A percentile compares a stretch with the other conserved stretches of the same genome.
Evolutionary conservation across 495 filamentous ascomycete genomes (phyloP).

Genomic region (Xylaria curta): DNA sequence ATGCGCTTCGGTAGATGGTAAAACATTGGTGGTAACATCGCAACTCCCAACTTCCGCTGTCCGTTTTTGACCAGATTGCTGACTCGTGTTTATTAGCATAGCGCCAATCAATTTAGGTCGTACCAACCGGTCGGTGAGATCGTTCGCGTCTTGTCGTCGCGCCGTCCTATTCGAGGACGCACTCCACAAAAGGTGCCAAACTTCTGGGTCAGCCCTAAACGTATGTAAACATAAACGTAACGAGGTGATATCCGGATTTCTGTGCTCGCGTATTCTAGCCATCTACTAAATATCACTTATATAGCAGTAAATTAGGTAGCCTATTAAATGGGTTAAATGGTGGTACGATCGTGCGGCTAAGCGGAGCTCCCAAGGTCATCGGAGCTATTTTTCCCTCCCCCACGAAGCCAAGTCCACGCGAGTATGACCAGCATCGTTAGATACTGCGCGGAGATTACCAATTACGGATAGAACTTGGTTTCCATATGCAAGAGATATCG

Average conservation of each 20-base stretch:
- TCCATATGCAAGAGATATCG: not conserved
- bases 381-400: slow-evolving; percentile 1
- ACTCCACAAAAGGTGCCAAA: slow-evolving; percentile 20
- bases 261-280: not conserved
- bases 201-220: slow-evolving; percentile 17
- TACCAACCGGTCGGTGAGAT: not conserved
- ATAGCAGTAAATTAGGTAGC: not conserved
- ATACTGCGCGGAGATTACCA: not conserved
- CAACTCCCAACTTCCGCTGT: not conserved
- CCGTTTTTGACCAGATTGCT: not conserved
- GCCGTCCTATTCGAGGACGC: slow-evolving; percentile 7
- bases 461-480: not conserved
- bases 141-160: not conserved
- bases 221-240: not conserved
- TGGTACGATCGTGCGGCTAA: not conserved
- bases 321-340: not conserved
- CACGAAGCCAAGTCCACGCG: not conserved
- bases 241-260: not conserved
- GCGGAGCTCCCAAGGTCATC: not conserved
- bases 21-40: not conserved
- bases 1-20: not conserved
- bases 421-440: not conserved
- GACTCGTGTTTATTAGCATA: not conserved
- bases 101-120: not conserved
- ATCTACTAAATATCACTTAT: not conserved